Evolutionary conservation across 1,139 yeast species (phyloP).

Genomic region (Yamadazyma oceani): DNA sequence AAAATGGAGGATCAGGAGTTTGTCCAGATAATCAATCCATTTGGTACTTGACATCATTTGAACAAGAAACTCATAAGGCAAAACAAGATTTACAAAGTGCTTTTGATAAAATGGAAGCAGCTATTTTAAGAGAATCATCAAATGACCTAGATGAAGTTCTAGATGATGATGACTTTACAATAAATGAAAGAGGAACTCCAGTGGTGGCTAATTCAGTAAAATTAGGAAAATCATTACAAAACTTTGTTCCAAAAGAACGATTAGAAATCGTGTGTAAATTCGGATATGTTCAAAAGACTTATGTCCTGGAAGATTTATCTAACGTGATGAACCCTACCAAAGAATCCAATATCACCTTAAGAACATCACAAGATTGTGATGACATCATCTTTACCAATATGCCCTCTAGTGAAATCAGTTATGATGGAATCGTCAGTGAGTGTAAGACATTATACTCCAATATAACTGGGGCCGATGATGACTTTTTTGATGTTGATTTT

Average conservation of each 20-base stretch:
- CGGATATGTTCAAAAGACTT: constrained; percentile 74
- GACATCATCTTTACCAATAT: constrained; percentile 65
- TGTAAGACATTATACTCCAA: constrained; percentile 72
- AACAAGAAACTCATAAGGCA: constrained; percentile 63
- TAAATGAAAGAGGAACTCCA: constrained; percentile 61
- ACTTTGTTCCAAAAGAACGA: constrained; percentile 78
- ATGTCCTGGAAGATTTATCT: constrained; percentile 42
- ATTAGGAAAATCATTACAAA: constrained; percentile 80
- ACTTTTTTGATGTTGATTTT: constrained; percentile 92
- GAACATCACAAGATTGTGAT: constrained; percentile 30
- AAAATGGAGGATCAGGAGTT: constrained; percentile 87
- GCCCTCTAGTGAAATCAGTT: constrained; percentile 83
- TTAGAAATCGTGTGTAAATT: constrained; percentile 77
- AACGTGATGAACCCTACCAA: constrained; percentile 36
- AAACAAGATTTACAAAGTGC: constrained; percentile 81
- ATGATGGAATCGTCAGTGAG: constrained; percentile 85
- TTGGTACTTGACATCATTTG: constrained; percentile 86
- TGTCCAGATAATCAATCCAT: constrained; percentile 87
- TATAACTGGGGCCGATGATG: constrained; percentile 91
- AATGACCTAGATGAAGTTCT: constrained; percentile 45
- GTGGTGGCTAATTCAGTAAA: constrained; percentile 72
- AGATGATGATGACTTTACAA: constrained; percentile 55
- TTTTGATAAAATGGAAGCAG: constrained; percentile 70
- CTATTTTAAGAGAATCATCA: constrained; percentile 77
- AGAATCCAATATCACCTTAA: constrained; percentile 33